Evolutionary conservation across 176 grass and related monocot genomes (phyloP), one percentile per base, ranked within the genome.

Genomic region (Oryza glumipatula): DNA sequence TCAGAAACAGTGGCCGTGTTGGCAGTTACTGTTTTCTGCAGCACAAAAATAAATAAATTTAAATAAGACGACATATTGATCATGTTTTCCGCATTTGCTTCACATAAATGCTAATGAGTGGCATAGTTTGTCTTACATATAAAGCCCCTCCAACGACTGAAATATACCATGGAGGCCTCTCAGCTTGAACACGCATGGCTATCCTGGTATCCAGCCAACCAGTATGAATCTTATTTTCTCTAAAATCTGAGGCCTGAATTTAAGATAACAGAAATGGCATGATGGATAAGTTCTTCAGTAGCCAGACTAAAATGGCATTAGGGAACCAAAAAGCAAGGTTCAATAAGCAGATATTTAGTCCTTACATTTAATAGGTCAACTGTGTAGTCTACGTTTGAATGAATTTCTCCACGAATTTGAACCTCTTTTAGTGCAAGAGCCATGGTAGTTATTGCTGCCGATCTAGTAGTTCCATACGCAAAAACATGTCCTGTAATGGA

Each of bases 381-480:
- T 22, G 96, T 95, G 84, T 99, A 99, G 85, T 99, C 96, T 91
- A 99, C 96, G 54, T 99, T 99, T 76, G 93, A 87, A 85, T 75
- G 96, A 88, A 96, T 99, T 92, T 99, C 96, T 65, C 96, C 96
- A 47, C 91, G 93, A 58, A 99, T 98, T 83, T 99, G 96, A 49
- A 99, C 90, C 81, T 96, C 96, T 88, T 99, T 99, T 81, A 99
- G 70, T 66, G 91, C 96, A 86, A 99, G 92, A 83, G 91, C 73
- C 96, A 99, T 99, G 48, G 86, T 99, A 46, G 96, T 90, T 88
- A 99, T 92, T 76, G 96, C 93, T 60, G 90, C 89, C 61, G 91
- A 88, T 90, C 96, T 94, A 76, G 93, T 91, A 56, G 84, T 86
- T 45, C 96, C 93, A 87, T 92, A 96, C 78, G 96, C 96, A 89